Percentiles rank a stretch among this genome's conserved stretches.
These are phyloP conservation scores for Carallia pectinifolia DNA, from an alignment of 345 rosid species.

Conservation along the genomic window DNA sequence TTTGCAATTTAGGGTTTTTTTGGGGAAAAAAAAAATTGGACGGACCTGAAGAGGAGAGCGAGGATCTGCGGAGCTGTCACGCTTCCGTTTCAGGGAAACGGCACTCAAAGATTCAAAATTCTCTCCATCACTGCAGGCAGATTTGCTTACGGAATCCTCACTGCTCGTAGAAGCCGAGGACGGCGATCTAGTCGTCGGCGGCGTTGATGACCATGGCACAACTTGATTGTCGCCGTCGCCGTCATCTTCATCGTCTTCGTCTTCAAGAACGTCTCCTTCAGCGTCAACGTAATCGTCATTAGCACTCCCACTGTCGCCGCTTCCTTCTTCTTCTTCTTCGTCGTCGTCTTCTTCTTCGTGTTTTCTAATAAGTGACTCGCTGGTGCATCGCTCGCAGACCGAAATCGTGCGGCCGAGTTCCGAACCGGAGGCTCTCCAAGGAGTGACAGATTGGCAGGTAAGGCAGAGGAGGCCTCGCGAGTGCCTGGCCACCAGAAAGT, in stretches of 20 bases:
- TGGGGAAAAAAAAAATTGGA: neutral
- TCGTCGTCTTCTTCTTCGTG: slow-evolving; percentile 14
- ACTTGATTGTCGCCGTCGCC: slow-evolving; percentile 54
- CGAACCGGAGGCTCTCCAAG: slow-evolving; percentile 63
- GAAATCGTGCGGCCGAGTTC: slow-evolving; percentile 52
- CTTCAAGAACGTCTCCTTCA: neutral
- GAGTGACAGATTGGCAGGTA: slow-evolving; percentile 47
- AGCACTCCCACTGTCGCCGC: slow-evolving; percentile 15
- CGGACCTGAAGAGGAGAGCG: neutral
- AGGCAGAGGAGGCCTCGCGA: slow-evolving; percentile 54
- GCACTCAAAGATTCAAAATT: slow-evolving; percentile 6
- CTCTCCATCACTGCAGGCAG: neutral
- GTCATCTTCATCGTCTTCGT: slow-evolving; percentile 20
- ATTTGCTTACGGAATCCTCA: slow-evolving; percentile 20
- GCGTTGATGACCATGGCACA: slow-evolving; percentile 47
- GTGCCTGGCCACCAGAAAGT: slow-evolving; percentile 74
- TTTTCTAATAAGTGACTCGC: neutral
- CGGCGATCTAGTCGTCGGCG: slow-evolving; percentile 34
- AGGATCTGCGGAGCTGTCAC: slow-evolving; percentile 28
- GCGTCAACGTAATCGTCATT: neutral
- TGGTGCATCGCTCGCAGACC: slow-evolving; percentile 43
- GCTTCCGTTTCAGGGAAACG: slow-evolving; percentile 28
- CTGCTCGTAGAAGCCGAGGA: slow-evolving; percentile 30
- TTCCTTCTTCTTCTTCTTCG: slow-evolving; percentile 10
- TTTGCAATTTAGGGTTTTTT: neutral